Evolutionary conservation across 2,329 filamentous ascomycete species (phyloP), one percentile per base, ranked within the genome.

Genomic region (Orbilia quercus): DNA sequence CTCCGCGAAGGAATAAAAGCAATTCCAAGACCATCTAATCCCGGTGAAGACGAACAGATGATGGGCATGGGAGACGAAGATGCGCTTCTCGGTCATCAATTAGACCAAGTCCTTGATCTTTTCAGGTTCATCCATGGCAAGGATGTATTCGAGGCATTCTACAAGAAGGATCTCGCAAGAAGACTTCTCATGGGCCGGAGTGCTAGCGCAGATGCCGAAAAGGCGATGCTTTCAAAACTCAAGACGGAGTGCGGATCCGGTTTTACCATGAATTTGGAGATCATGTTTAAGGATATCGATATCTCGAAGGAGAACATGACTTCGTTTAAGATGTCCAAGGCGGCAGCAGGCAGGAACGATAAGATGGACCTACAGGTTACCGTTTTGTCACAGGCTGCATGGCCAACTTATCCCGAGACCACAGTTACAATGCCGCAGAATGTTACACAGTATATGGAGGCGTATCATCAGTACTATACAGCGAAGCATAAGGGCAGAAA

Each of bases 281-380:
- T 94, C 75, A 99, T 99, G 95, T 99, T 99, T 84, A 96, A 96
- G 80, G 95, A 99, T 79, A 92, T 98, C 80, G 93, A 97, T 79
- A 85, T 97, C 18, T 91, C 91, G 11, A 90, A 90, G 73, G 95
- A 98, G 77, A 94, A 98, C 79, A 96, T 98, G 90, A 82, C 85
- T n/a, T 87, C 90, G 0, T 99, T 96, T 82, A 95, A 90, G 80
- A 85, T 81, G 80, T 82, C 86, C 50, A 84, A 87, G 74, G 85
- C 86, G 82, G 84, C 86, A 14, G 84, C 85, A 57, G 85, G 85
- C 62, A 87, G 84, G 67, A 80, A 84, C 4, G 44, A 64, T 16
- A 80, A 82, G 0, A 80, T 96, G 44, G 91, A 95, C 79, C 84
- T 98, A 14, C 88, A 88, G 74, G 95, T 98, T 77, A 96, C 89